Evolutionary conservation across 805 yeast species (phyloP).

Genomic region (Candida parachauliodes): DNA sequence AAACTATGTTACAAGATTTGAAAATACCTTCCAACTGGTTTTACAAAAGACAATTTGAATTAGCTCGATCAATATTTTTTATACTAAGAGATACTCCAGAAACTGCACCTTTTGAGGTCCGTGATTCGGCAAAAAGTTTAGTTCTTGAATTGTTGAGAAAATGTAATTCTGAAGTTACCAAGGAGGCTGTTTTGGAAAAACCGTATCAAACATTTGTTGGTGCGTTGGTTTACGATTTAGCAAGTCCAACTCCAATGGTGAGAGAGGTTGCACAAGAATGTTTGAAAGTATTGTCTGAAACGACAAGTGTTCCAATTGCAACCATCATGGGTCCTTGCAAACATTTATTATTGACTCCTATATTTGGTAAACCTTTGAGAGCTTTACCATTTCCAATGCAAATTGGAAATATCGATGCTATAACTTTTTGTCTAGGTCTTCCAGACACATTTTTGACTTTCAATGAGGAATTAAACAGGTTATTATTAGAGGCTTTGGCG

Average conservation of each 20-base stretch:
- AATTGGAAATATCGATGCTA: conserved; percentile 95
- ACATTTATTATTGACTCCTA: conserved; percentile 80
- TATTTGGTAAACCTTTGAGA: conserved; percentile 92
- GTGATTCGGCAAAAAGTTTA: conserved; percentile 65
- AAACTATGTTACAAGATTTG: conserved; percentile 65
- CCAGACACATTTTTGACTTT: conserved; percentile 80
- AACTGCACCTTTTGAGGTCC: conserved; percentile 80
- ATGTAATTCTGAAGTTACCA: conserved; percentile 60
- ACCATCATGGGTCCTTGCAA: conserved; percentile 81
- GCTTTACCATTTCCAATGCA: conserved; percentile 99
- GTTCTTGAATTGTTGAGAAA: conserved; percentile 59
- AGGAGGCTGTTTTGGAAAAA: conserved; percentile 61
- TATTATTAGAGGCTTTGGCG: conserved; percentile 86
- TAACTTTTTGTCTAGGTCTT: conserved; percentile 81
- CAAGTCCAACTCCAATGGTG: conserved; percentile 80
- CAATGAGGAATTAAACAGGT: conserved; percentile 82
- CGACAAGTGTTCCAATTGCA: conserved; percentile 66
- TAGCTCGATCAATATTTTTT: conserved; percentile 82
- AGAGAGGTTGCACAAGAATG: conserved; percentile 78
- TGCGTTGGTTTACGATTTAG: conserved; percentile 88
- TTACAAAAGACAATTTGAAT: conserved; percentile 73
- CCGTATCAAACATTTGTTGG: conserved; percentile 80
- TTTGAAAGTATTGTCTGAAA: conserved; percentile 61
- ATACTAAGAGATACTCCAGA: conserved; percentile 86
- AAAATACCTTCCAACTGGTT: conserved; percentile 71